Conservation (phyloP, 495 filamentous ascomycete genomes). For the Trichoderma erinaceum region DNA sequence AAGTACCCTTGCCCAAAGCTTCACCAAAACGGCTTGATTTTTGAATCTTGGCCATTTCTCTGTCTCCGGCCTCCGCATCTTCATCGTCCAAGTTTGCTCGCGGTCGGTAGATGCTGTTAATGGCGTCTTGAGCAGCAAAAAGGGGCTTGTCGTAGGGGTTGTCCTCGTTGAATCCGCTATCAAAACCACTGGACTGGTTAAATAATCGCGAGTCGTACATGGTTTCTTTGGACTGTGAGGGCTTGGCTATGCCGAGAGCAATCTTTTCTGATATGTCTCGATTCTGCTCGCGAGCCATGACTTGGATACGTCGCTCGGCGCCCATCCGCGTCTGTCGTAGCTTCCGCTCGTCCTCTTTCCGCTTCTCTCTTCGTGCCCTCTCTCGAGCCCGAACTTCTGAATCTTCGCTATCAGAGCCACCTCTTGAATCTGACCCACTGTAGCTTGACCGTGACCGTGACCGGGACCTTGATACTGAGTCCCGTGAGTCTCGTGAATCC, state of each 20-base stretch:
- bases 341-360: conserved; percentile 78
- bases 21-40: conserved; percentile 76
- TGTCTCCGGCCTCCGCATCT: conserved; percentile 71
- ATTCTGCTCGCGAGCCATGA: conserved; percentile 90
- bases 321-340: conserved; percentile 94
- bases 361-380: conserved; percentile 67
- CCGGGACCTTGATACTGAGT: conserved; percentile 37
- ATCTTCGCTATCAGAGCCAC: conserved; percentile 55
- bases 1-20: conserved; percentile 80
- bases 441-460: conserved; percentile 46
- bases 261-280: conserved; percentile 98
- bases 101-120: conserved; percentile 90
- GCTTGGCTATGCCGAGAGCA: conserved; percentile 89
- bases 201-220: conserved; percentile 98
- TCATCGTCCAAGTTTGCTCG: conserved; percentile 63
- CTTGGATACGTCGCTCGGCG: conserved; percentile 78
- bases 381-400: conserved; percentile 72
- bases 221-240: conserved; percentile 76
- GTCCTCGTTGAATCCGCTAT: conserved; percentile 91
- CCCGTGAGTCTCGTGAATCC: conserved; percentile 10
- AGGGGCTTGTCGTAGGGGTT: conserved; percentile 95
- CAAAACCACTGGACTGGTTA: conserved; percentile 87
- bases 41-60: conserved; percentile 80
- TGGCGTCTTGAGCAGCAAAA: conserved; percentile 94
- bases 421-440: conserved; percentile 48